A percentile compares a stretch with the other conserved stretches of the same genome.
Conservation (phyloP, 2,329 filamentous ascomycete genomes). For the Didymella sp. region DNA sequence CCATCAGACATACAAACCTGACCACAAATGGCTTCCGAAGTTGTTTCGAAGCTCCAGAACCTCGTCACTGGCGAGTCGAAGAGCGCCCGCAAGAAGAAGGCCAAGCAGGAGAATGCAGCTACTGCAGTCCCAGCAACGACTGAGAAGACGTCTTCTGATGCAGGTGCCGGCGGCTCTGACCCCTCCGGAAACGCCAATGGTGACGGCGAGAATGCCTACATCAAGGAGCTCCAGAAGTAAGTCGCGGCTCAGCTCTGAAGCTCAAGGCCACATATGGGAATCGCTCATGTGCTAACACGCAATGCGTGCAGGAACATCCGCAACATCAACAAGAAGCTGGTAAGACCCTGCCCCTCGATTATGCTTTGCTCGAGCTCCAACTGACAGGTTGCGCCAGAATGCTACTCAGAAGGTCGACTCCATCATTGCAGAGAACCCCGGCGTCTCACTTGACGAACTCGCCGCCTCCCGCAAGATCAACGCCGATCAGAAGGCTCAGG, state of each 20-base stretch:
- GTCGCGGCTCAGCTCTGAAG: conserved; percentile 40
- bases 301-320: conserved; percentile 74
- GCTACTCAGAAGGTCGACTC: conserved; percentile 75
- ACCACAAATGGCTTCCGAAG: conserved; percentile 57
- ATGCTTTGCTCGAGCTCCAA: conserved; percentile 14
- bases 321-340: conserved; percentile 93
- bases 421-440: conserved; percentile 72
- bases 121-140: conserved; percentile 55
- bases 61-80: conserved; percentile 64
- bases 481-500: conserved; percentile 77
- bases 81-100: conserved; percentile 62
- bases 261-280: conserved; percentile 4
- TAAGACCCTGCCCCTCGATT: conserved; percentile 57
- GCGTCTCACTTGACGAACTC: conserved; percentile 75
- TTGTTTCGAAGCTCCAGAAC: conserved; percentile 68
- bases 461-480: conserved; percentile 78
- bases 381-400: conserved; percentile 56
- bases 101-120: conserved; percentile 49
- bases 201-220: conserved; percentile 78
- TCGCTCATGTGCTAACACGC: conserved; percentile 26
- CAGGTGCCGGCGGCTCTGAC: conserved; percentile 41
- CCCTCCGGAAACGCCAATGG: conserved; percentile 57
- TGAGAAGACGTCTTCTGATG: conserved; percentile 42
- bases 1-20: conserved; percentile 18
- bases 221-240: conserved; percentile 91